phyloP scores from a whole-genome alignment of 2,329 filamentous ascomycete species.

The Alternaria ventricosa region DNA sequence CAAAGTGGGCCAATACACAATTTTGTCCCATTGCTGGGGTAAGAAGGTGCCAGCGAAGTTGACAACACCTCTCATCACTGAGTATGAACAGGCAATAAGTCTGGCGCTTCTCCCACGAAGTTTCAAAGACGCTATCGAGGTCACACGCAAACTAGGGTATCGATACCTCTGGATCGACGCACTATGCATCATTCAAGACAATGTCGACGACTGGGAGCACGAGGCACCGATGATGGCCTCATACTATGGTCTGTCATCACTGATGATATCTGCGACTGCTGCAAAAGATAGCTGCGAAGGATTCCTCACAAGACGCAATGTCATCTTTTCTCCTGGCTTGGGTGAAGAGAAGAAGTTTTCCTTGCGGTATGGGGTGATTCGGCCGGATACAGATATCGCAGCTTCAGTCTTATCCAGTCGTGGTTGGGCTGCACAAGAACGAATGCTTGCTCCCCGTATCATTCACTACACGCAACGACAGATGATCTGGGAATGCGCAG shows the following conservation, averaged over 20 bases:
- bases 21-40: not conserved
- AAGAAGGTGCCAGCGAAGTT: not conserved
- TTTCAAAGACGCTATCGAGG: not conserved
- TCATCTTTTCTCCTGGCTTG: not conserved
- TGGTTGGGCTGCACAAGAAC: not conserved
- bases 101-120: not conserved
- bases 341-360: not conserved
- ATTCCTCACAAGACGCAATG: not conserved
- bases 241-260: not conserved
- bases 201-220: not conserved
- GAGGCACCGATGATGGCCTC: not conserved
- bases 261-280: not conserved
- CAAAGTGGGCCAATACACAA: not conserved
- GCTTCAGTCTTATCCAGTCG: not conserved
- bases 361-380: not conserved
- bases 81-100: not conserved
- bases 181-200: not conserved
- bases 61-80: not conserved
- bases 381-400: not conserved
- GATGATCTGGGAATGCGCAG: not conserved
- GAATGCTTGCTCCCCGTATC: not conserved
- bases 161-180: not conserved
- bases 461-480: not conserved
- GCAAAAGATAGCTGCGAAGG: not conserved
- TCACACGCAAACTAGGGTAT: not conserved